Base-by-base conservation (phyloP, 2,329 filamentous ascomycete genomes). In the Sporothrix schenckii region DNA sequence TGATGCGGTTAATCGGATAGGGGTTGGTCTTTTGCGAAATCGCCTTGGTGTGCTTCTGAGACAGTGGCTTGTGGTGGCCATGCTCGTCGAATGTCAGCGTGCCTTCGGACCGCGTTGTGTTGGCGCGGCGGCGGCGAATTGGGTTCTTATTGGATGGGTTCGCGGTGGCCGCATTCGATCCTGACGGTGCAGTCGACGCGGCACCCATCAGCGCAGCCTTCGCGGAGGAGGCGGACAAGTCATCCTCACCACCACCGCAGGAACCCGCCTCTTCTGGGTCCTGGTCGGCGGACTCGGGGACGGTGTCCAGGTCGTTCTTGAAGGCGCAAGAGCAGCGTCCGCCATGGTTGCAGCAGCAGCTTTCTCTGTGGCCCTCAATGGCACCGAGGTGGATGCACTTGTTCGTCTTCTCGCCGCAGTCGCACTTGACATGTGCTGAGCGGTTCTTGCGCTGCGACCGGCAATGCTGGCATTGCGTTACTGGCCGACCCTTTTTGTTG, bases 401-500 rank as follows among this genome's bases (percentile, higher is more conserved):
- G 83, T 91, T 91, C 73, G 89, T 89, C 86, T 97, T 97, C 81
- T 97, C 92, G 79, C 93, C 94, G 81, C 95, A 99, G 81, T 98
- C 94, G 83, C 95, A 99, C 81, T 95, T 97, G 78, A 95, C 88
- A 81, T 98, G 95, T 74, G 94, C 92, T 71, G 94, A 91, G 77
- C 95, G 92, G 81, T 93, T 94, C 86, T 98, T 98, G 83, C 95
- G 94, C 86, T 97, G 91, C 75, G 91, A 89, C 80, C 95, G 94
- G 83, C 95, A 99, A 83, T 99, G 95, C 76, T 93, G 88, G 83
- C 95, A 99, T 89, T 99, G 95, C 77, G 95, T 97, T 76, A 98
- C 93, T 73, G 95, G 95, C 73, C 94, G 92, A 78, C 94, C 94
- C 85, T 98, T 98, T 81, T 97, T 97, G 82, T 96, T 96, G 84